Base-by-base conservation (phyloP, 73 alveolate genomes). In the Paramecium sonneborni region DNA sequence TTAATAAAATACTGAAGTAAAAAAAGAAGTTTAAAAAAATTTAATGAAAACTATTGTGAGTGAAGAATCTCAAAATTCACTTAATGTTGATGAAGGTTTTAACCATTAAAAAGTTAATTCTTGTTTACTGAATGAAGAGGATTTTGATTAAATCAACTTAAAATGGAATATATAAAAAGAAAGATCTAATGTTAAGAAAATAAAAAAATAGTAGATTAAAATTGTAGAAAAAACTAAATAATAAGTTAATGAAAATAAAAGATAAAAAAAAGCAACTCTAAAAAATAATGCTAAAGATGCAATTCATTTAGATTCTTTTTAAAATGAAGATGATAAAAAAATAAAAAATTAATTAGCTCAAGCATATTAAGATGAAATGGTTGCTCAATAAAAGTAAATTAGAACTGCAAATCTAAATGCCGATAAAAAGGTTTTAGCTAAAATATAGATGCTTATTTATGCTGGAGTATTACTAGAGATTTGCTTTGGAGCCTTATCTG, bases 381-480 rank as follows among this genome's bases (percentile, higher is more conserved):
- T 43, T 8, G 44, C 44, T 0, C 18, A 79, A 79, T 79, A 43
- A 46, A 41, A 43, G 5, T 20, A 79, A 23, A 43, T 23, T 79
- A 38, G 55, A 79, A 38, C 44, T 21, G 41, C 41, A 11, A 79
- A 38, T 44, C 74, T 79, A 24, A 44, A 39, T 79, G 24, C 46
- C 1, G 90, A 79, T 79, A 46, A 46, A 21, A 41, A 79, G 26
- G 72, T 79, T 5, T 41, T 79, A 6, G 4, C 41, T 5, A 79
- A 79, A 79, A 79, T 79, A 1, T 20, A 79, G 26, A 23, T 79
- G 32, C 43, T 79, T 37, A 46, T 79, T 23, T 79, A 79, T 20
- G 44, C 24, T 30, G 90, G 90, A 8, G 90, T 79, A 18, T 12
- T 44, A 14, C 28, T 79, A 79, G 90, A 79, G 14, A 79, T 79